These are phyloP conservation scores for Scheffersomyces stambukii DNA, from an alignment of 1,139 yeast species.

Conservation along the genomic window DNA sequence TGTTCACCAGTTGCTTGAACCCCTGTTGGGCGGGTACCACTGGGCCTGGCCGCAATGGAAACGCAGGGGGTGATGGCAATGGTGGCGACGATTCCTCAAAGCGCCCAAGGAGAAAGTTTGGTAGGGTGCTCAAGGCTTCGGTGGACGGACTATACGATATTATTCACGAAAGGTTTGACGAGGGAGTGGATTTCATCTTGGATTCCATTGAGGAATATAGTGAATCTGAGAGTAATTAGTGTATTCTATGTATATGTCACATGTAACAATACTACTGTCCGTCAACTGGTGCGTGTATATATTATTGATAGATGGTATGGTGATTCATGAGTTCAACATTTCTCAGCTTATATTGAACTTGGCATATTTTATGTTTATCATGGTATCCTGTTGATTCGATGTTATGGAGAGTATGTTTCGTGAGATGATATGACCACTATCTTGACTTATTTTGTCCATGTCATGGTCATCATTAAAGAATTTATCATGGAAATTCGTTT, in stretches of 20 bases:
- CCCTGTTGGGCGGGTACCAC: slow-evolving; percentile 65
- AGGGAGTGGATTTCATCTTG: slow-evolving; percentile 75
- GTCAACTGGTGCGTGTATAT: slow-evolving; percentile 1
- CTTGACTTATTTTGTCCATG: no score
- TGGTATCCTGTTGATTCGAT: no score
- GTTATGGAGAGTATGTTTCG: no score
- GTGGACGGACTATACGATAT: slow-evolving; percentile 74
- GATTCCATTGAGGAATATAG: slow-evolving; percentile 63
- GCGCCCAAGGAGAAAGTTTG: slow-evolving; percentile 84
- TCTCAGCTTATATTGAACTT: no score
- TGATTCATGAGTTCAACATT: no score
- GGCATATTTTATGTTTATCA: no score
- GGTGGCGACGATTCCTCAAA: slow-evolving; percentile 46
- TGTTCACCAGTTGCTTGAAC: slow-evolving; percentile 72
- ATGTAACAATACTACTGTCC: slow-evolving; percentile 12
- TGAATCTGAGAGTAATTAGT: slow-evolving; percentile 16
- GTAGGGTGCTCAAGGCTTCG: slow-evolving; percentile 75
- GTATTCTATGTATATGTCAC: neutral
- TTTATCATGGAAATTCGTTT: no score
- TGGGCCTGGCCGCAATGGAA: slow-evolving; percentile 8
- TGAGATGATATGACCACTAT: no score
- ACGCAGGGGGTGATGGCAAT: slow-evolving; percentile 15
- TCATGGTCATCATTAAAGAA: no score
- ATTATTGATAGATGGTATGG: slow-evolving; percentile 1
- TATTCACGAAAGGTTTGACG: slow-evolving; percentile 78